These are phyloP conservation scores for Alternaria sp. DNA, from an alignment of 2,329 filamentous ascomycete genomes.

Conservation along the genomic window DNA sequence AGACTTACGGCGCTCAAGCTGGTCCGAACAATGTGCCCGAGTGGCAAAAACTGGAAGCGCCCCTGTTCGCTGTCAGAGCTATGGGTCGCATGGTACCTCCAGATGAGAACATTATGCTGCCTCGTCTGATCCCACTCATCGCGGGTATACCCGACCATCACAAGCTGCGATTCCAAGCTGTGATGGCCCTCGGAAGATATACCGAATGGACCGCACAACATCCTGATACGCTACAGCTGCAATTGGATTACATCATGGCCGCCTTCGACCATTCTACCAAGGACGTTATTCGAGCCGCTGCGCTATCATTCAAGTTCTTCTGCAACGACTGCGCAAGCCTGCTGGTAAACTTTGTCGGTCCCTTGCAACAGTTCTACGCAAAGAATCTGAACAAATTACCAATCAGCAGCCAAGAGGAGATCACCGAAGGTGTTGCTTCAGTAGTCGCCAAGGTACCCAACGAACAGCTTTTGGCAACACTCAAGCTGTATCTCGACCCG, in stretches of 20 bases:
- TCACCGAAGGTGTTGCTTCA: slow-evolving; percentile 93
- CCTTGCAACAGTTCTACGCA: slow-evolving; percentile 92
- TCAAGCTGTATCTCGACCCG: slow-evolving; percentile 94
- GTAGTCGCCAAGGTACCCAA: slow-evolving; percentile 88
- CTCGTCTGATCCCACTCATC: slow-evolving; percentile 90
- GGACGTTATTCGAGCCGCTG: slow-evolving; percentile 90
- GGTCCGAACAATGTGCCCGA: slow-evolving; percentile 80
- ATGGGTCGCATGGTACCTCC: slow-evolving; percentile 96
- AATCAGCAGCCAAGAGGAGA: slow-evolving; percentile 87
- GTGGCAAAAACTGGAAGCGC: slow-evolving; percentile 96
- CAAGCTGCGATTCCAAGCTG: slow-evolving; percentile 97
- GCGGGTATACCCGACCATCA: slow-evolving; percentile 95
- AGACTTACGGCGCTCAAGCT: slow-evolving; percentile 78
- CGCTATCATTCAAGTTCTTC: slow-evolving; percentile 95
- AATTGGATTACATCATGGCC: slow-evolving; percentile 94
- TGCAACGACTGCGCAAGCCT: slow-evolving; percentile 93
- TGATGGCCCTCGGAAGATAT: slow-evolving; percentile 96
- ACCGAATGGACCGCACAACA: slow-evolving; percentile 98
- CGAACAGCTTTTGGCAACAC: slow-evolving; percentile 79
- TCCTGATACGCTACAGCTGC: slow-evolving; percentile 87
- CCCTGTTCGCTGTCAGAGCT: slow-evolving; percentile 91
- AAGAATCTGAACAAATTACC: slow-evolving; percentile 87
- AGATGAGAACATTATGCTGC: slow-evolving; percentile 85
- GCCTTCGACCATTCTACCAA: slow-evolving; percentile 89
- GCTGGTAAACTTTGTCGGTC: slow-evolving; percentile 80